Conservation (phyloP, 768 basidiomycete species). For the Lentinula lateritia region DNA sequence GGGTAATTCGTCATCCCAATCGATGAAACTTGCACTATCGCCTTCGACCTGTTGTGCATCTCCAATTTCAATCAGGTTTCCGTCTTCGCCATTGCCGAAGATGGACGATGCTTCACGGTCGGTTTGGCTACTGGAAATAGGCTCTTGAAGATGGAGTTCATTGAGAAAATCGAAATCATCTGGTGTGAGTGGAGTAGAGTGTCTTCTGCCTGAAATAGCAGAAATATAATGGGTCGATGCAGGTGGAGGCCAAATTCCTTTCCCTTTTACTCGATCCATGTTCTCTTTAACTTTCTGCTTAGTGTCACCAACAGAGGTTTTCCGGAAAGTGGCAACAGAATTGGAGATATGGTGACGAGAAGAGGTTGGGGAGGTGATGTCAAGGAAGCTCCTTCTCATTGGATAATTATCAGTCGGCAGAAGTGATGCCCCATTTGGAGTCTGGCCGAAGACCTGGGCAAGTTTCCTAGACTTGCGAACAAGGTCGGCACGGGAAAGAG, state of each 20-base stretch:
- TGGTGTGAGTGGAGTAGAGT: conserved; percentile 51
- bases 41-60: background rate
- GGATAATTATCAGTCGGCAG: background rate
- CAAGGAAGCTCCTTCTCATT: conserved; percentile 9
- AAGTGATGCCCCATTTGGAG: conserved; percentile 31
- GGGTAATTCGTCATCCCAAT: background rate
- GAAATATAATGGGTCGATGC: conserved; percentile 20
- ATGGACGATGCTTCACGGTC: background rate
- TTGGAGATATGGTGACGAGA: conserved; percentile 4
- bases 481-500: conserved; percentile 65
- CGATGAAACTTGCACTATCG: background rate
- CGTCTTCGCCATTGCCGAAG: background rate
- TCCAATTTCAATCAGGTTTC: conserved; percentile 4
- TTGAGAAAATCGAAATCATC: conserved; percentile 35
- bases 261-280: background rate
- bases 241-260: conserved; percentile 28
- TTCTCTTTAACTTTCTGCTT: conserved; percentile 6
- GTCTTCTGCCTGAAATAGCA: conserved; percentile 35
- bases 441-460: conserved; percentile 73
- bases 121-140: background rate
- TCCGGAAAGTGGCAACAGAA: conserved; percentile 23
- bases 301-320: background rate
- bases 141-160: conserved; percentile 8
- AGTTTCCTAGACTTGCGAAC: conserved; percentile 73
- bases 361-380: conserved; percentile 9